Evolutionary conservation across 208 protist genomes (phyloP).

Genomic region (Wallacemonas sp.): DNA sequence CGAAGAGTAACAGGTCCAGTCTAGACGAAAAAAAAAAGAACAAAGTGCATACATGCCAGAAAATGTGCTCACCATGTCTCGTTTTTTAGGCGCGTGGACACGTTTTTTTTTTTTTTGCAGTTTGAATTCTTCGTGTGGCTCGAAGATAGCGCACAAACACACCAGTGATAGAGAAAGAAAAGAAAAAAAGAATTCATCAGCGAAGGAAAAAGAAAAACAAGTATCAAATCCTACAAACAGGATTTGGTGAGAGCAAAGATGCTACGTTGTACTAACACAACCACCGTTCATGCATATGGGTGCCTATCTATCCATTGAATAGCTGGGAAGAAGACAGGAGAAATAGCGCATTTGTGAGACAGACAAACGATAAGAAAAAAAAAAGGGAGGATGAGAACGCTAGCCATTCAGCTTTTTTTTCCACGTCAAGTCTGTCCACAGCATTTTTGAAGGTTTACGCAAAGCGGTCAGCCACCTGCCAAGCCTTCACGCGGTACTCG

Average conservation of each 20-base stretch:
- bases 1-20: no score
- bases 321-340: background rate
- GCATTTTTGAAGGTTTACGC: constrained; percentile 37
- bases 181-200: constrained; percentile 6
- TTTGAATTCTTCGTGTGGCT: no score
- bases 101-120: background rate
- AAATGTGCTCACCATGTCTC: no score
- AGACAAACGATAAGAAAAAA: no score
- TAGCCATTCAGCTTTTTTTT: background rate
- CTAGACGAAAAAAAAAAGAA: no score
- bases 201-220: constrained; percentile 1
- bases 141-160: no score
- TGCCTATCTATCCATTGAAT: no score
- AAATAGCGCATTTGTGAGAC: no score
- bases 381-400: constrained; percentile 6
- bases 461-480: constrained; percentile 87
- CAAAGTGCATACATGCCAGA: no score
- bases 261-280: background rate
- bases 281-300: no score
- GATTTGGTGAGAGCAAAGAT: no score
- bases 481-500: constrained; percentile 87
- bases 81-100: background rate
- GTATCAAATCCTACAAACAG: background rate
- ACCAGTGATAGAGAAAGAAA: background rate
- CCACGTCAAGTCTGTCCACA: background rate